Evolutionary conservation across 163 green algal species (phyloP), one percentile per base, ranked within the genome.

Genomic region (Smithsoniella earleae): DNA sequence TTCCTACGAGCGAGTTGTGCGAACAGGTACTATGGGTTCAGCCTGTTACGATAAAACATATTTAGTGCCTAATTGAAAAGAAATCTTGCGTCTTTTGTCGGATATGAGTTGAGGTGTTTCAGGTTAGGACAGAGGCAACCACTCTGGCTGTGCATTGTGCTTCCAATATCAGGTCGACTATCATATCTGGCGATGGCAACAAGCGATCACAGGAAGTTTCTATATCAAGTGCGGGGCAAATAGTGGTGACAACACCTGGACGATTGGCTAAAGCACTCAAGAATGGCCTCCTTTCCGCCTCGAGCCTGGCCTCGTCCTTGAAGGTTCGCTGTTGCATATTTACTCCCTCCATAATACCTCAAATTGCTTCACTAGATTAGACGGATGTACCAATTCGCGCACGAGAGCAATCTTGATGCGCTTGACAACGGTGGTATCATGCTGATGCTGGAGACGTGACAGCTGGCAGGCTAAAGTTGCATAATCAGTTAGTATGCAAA

Each of bases 1-100:
- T 97, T 16, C 93, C 93, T 16, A 97, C 94, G 2, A 80, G 87
- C 0, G 93, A 98, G 83, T 86, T 98, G 0, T 96, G 86, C 69
- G 81, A 96, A 66, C 93, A 98, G 89, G 92, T 92, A 66, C 2
- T 62, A 3, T 4, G n/a, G 16, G 20, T 43, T 27, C 8, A 13
- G 36, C 22, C 18, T 3, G 28, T 5, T 37, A 22, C 46, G 27
- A 49, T 62, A 20, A 5, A 3, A 73, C 36, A 4, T 22, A 49
- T 13, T 22, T 10, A 22, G 40, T 49, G 40, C 10, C 10, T 49
- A 22, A 10, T 22, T 49, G 40, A 10, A 13, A 10, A 49, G 10
- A 13, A 49, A 22, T 49, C 40, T 10, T 49, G 10, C 40, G 40
- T 49, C n/a, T n/a, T n/a, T n/a, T n/a, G n/a, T n/a, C n/a, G n/a